These are phyloP conservation scores for Aspergillus ibericus DNA, from an alignment of 2,329 filamentous ascomycete genomes.

Conservation along the genomic window DNA sequence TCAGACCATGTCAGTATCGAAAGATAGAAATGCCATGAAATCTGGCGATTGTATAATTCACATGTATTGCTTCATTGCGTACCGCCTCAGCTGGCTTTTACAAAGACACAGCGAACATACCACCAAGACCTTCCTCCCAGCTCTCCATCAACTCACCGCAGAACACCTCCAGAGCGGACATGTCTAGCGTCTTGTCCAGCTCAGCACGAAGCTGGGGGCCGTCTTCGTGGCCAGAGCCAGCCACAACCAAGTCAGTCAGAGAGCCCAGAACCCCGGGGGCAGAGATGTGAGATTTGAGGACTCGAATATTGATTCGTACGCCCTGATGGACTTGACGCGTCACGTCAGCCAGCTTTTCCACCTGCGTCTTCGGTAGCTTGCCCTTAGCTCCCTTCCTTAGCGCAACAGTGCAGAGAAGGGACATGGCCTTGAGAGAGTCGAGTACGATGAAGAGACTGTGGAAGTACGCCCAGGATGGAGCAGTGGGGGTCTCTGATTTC, in stretches of 20 bases:
- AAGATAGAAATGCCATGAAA: neutral
- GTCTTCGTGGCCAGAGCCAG: conserved; percentile 25
- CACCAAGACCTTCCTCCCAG: conserved; percentile 48
- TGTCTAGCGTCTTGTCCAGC: conserved; percentile 39
- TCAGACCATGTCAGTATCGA: neutral
- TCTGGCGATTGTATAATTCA: neutral
- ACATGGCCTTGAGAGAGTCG: conserved; percentile 43
- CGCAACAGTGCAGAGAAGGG: conserved; percentile 32
- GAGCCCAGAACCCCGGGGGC: conserved; percentile 44
- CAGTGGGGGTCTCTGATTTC: conserved; percentile 23
- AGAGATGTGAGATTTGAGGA: conserved; percentile 39
- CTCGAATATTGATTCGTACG: conserved; percentile 37
- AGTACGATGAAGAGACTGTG: conserved; percentile 40
- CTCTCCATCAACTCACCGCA: conserved; percentile 49
- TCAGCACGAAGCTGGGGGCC: conserved; percentile 28
- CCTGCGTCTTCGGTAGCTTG: conserved; percentile 35
- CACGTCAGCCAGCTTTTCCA: conserved; percentile 30
- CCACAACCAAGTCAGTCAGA: conserved; percentile 40
- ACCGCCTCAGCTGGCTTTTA: conserved; percentile 15
- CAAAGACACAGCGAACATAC: conserved; percentile 35
- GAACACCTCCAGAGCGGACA: conserved; percentile 43
- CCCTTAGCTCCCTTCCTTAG: conserved; percentile 34
- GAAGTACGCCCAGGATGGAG: conserved; percentile 45
- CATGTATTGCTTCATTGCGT: neutral
- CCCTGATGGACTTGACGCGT: conserved; percentile 32